These are phyloP conservation scores for Pseudocercospora macadamiae DNA, from an alignment of 2,329 filamentous ascomycete species.

Conservation along the genomic window DNA sequence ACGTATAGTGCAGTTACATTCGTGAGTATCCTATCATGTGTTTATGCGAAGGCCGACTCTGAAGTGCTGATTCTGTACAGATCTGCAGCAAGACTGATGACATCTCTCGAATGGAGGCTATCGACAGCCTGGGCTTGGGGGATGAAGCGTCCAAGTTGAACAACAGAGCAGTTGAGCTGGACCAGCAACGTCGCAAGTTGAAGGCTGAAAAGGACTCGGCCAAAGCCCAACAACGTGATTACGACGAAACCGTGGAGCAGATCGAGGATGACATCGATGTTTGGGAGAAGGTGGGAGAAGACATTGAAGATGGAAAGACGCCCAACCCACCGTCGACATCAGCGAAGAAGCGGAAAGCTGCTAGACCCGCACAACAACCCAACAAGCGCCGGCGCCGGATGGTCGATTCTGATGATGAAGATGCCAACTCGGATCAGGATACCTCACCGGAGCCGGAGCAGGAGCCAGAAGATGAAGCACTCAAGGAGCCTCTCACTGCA, in stretches of 20 bases:
- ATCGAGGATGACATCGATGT: conserved; percentile 49
- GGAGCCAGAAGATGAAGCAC: conserved; percentile 16
- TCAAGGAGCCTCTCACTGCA: conserved; percentile 43
- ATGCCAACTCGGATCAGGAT: conserved; percentile 19
- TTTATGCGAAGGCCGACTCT: too few species aligned
- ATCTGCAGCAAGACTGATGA: conserved; percentile 68
- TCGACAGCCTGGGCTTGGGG: conserved; percentile 43
- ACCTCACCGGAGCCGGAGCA: background rate
- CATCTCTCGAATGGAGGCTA: conserved; percentile 54
- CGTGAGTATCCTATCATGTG: too few species aligned
- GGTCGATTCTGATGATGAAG: conserved; percentile 33
- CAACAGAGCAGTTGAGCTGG: conserved; percentile 33
- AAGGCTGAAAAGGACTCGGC: conserved; percentile 33
- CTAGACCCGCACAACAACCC: conserved; percentile 6
- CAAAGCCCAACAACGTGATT: conserved; percentile 41
- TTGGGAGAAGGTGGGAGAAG: conserved; percentile 48
- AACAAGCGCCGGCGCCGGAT: conserved; percentile 23
- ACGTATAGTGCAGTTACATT: conserved; percentile 59
- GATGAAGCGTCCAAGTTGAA: conserved; percentile 35
- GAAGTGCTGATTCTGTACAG: too few species aligned
- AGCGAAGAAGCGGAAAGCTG: conserved; percentile 39
- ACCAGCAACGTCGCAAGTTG: conserved; percentile 23
- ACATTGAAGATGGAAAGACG: conserved; percentile 45
- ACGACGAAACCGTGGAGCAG: conserved; percentile 39
- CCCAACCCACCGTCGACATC: conserved; percentile 44